These are phyloP conservation scores for Diaporthe ilicicola DNA, from an alignment of 2,329 filamentous ascomycete species.

Conservation along the genomic window DNA sequence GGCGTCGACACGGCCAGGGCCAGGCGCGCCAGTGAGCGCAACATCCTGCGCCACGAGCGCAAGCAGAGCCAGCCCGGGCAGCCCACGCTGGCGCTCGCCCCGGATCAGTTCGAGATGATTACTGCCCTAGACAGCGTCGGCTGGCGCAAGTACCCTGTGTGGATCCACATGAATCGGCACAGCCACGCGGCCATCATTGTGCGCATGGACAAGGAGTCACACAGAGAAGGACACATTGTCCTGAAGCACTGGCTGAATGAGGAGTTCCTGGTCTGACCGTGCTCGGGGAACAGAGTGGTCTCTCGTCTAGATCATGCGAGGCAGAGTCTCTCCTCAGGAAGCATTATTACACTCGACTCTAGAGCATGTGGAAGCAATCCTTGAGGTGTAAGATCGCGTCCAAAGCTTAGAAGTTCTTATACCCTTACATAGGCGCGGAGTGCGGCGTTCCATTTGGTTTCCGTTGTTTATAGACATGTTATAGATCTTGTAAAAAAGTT, in stretches of 20 bases:
- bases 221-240: constrained; percentile 80
- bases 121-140: constrained; percentile 73
- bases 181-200: constrained; percentile 93
- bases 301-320: not conserved
- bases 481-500: not conserved
- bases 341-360: no score
- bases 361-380: not conserved
- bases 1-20: constrained; percentile 38
- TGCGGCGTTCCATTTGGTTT: constrained; percentile 1
- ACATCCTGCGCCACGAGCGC: constrained; percentile 52
- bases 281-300: not conserved
- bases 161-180: constrained; percentile 81
- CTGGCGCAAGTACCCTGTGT: constrained; percentile 73
- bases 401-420: constrained; percentile 14
- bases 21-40: constrained; percentile 39
- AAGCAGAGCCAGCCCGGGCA: constrained; percentile 53
- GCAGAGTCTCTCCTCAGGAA: not conserved
- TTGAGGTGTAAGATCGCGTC: not conserved
- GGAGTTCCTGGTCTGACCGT: constrained; percentile 70
- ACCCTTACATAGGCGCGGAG: constrained; percentile 17
- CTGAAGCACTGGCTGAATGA: constrained; percentile 82
- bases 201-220: constrained; percentile 70
- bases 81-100: constrained; percentile 80
- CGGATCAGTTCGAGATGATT: constrained; percentile 87
- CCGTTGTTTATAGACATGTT: not conserved